phyloP scores from a whole-genome alignment of 2,329 filamentous ascomycete species.

The Fusarium sp. region DNA sequence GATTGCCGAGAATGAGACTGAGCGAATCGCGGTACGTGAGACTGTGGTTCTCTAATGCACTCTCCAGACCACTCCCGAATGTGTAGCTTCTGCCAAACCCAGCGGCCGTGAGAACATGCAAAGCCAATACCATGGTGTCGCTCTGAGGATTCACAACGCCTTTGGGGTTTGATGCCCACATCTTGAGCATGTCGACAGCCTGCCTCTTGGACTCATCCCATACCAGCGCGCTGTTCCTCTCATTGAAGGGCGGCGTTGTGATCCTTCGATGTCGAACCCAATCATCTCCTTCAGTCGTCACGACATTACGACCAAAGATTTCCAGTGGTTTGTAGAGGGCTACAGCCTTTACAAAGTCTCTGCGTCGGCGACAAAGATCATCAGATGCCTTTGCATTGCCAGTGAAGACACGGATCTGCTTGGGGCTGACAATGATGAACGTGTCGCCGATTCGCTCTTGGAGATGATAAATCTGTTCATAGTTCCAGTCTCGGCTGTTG shows the following conservation, averaged over 20 bases:
- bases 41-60: constrained; percentile 25
- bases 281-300: constrained; percentile 41
- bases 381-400: constrained; percentile 37
- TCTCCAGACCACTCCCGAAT: constrained; percentile 30
- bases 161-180: constrained; percentile 30
- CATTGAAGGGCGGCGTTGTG: constrained; percentile 42
- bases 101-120: constrained; percentile 42
- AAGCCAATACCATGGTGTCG: constrained; percentile 39
- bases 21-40: constrained; percentile 38
- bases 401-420: constrained; percentile 43
- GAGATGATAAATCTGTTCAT: constrained; percentile 37
- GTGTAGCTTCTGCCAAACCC: constrained; percentile 42
- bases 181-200: constrained; percentile 38
- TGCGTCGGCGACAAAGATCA: constrained; percentile 37
- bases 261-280: constrained; percentile 40
- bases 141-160: constrained; percentile 34
- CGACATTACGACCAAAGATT: constrained; percentile 42
- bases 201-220: constrained; percentile 40
- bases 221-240: constrained; percentile 40
- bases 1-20: constrained; percentile 33
- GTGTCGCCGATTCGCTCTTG: constrained; percentile 44
- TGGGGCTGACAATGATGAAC: constrained; percentile 41
- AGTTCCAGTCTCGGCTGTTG: constrained; percentile 45
- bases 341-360: constrained; percentile 40
- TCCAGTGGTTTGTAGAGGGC: constrained; percentile 41